These are phyloP conservation scores for Puccinellia tenuiflora DNA, from an alignment of 176 grass and related monocot genomes.

Conservation along the genomic window DNA sequence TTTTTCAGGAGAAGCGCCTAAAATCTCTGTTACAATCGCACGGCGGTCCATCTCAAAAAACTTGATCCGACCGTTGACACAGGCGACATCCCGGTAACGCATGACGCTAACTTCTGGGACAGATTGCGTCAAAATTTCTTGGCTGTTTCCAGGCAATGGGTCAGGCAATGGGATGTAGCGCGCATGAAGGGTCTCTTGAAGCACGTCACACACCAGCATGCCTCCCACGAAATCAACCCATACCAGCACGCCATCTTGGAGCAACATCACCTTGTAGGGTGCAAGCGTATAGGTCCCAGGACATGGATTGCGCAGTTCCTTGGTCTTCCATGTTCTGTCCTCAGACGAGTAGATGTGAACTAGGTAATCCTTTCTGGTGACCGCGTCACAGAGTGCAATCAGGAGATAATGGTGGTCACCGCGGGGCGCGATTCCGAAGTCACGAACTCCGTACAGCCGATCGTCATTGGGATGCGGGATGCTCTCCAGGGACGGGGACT, in stretches of 20 bases:
- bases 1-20: background rate
- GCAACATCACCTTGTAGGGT: background rate
- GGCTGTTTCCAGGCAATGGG: background rate
- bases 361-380: background rate
- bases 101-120: background rate
- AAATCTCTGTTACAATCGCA: background rate
- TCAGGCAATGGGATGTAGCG: conserved; percentile 5
- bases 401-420: background rate
- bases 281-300: background rate
- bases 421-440: background rate
- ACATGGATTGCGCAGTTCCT: background rate
- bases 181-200: background rate
- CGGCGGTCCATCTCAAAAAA: background rate
- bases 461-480: background rate
- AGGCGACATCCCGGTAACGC: background rate
- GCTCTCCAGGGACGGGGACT: background rate
- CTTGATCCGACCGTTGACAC: background rate
- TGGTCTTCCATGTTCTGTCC: background rate
- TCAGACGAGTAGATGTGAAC: background rate
- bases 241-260: background rate
- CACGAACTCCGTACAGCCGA: background rate
- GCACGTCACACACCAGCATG: background rate
- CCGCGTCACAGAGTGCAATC: background rate
- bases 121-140: background rate
- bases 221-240: background rate